Evolutionary conservation across 2,329 filamentous ascomycete species (phyloP), one percentile per base, ranked within the genome.

Genomic region (Neurospora sp.): DNA sequence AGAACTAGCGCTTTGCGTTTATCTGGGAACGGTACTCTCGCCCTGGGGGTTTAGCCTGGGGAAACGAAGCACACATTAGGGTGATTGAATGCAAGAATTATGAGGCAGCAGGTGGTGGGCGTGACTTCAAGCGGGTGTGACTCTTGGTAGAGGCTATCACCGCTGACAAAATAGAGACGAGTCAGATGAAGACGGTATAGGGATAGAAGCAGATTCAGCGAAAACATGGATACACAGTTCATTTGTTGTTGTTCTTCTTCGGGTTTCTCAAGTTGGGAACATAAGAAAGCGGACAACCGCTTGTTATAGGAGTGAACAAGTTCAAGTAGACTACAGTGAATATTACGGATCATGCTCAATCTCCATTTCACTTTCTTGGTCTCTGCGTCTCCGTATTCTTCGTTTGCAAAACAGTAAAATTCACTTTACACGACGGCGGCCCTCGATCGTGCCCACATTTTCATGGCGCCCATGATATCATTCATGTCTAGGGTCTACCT

Each of bases 361-460:
- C 4, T 12, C 11, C 11, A 0, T 40, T 6, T 6, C 15, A 2
- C 39, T 0, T 40, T 1, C 39, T 4, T 8, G 15, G 0, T 40
- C 15, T 8, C 39, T 40, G 39, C 6, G 6, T 40, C 6, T 40
- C 39, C 15, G 15, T 17, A 8, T 40, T 6, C 15, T 40, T 40
- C 39, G 15, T 40, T 40, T 40, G 39, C 39, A 40, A 0, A 17
- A 40, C 39, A 19, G 4, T 4, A 15, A 6, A 6, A 6, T 39
- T 39, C 5, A 15, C 38, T 39, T 4, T 0, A 39, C 5, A 39
- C 12, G 5, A 39, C 12, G 12, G 12, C 39, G 8, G 36, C 2
- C 36, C 36, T 8, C 37, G 37, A 37, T 37, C 2, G 6, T 40
- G 39, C 1, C 6, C 15, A 0, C 39, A 6, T 6, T 17, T 17